Evolutionary conservation across 2,329 filamentous ascomycete genomes (phyloP).

Genomic region (Metarhizium guizhouense): DNA sequence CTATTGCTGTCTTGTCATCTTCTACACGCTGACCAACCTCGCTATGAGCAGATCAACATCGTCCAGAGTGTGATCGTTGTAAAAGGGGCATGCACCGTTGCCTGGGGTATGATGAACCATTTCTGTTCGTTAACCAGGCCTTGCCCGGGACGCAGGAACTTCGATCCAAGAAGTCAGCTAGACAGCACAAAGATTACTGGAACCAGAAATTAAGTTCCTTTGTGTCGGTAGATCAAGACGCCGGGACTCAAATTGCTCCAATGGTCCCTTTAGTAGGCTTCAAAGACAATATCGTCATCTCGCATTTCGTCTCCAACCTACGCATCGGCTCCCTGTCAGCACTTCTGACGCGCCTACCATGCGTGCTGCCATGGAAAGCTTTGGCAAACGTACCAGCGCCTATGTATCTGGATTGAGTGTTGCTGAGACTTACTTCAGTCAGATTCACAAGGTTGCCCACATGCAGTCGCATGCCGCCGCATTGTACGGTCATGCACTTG

Average conservation of each 20-base stretch:
- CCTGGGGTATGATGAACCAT: conserved; percentile 5
- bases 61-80: conserved; percentile 4
- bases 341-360: conserved; percentile 7
- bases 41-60: conserved; percentile 1
- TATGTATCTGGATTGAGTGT: conserved; percentile 7
- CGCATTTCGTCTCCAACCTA: conserved; percentile 5
- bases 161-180: conserved; percentile 5
- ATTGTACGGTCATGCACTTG: conserved; percentile 5
- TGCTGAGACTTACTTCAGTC: conserved; percentile 8
- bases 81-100: conserved; percentile 5
- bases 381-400: conserved; percentile 4
- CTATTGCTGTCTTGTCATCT: neutral
- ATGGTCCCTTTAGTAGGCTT: conserved; percentile 3
- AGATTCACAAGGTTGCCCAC: conserved; percentile 5
- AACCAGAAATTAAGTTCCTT: conserved; percentile 1
- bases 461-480: conserved; percentile 4
- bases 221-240: neutral
- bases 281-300: conserved; percentile 8
- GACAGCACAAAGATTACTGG: conserved; percentile 6
- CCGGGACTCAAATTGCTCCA: neutral
- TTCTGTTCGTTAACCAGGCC: conserved; percentile 6
- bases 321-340: conserved; percentile 2
- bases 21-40: neutral
- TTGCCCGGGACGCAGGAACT: conserved; percentile 5
- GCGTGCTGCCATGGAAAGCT: conserved; percentile 5